A percentile compares a stretch with the other conserved stretches of the same genome.
These are phyloP conservation scores for Exophiala xenobiotica DNA, from an alignment of 2,329 filamentous ascomycete genomes.

Conservation along the genomic window DNA sequence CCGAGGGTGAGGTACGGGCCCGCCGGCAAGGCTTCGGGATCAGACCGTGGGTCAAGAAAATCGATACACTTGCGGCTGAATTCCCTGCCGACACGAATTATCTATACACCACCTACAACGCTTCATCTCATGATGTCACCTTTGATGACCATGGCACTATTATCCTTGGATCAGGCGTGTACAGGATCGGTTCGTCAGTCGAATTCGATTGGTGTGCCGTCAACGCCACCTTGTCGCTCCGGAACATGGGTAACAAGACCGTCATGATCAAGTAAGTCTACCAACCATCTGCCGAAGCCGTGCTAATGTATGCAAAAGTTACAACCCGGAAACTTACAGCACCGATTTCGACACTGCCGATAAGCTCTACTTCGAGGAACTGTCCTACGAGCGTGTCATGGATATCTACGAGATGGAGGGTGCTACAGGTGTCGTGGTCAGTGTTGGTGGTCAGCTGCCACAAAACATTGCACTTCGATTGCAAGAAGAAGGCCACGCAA, in stretches of 20 bases:
- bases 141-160: constrained; percentile 91
- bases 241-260: constrained; percentile 90
- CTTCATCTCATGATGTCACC: constrained; percentile 84
- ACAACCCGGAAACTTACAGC: constrained; percentile 75
- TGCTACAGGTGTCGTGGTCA: constrained; percentile 85
- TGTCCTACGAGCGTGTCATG: constrained; percentile 97
- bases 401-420: constrained; percentile 95
- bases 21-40: constrained; percentile 83
- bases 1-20: constrained; percentile 86
- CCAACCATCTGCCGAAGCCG: too few species aligned
- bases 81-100: constrained; percentile 96
- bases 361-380: constrained; percentile 92
- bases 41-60: constrained; percentile 95
- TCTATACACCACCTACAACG: constrained; percentile 97
- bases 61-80: constrained; percentile 94
- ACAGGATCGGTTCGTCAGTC: constrained; percentile 94
- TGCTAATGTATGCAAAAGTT: too few species aligned
- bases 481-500: constrained; percentile 85
- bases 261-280: constrained; percentile 88
- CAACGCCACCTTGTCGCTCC: constrained; percentile 79
- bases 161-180: constrained; percentile 90
- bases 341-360: constrained; percentile 91
- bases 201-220: constrained; percentile 99
- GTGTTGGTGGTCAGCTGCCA: constrained; percentile 90
- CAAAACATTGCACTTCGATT: constrained; percentile 96